Evolutionary conservation across 805 yeast species (phyloP), one percentile per base, ranked within the genome.

Genomic region (Candida patagonica): DNA sequence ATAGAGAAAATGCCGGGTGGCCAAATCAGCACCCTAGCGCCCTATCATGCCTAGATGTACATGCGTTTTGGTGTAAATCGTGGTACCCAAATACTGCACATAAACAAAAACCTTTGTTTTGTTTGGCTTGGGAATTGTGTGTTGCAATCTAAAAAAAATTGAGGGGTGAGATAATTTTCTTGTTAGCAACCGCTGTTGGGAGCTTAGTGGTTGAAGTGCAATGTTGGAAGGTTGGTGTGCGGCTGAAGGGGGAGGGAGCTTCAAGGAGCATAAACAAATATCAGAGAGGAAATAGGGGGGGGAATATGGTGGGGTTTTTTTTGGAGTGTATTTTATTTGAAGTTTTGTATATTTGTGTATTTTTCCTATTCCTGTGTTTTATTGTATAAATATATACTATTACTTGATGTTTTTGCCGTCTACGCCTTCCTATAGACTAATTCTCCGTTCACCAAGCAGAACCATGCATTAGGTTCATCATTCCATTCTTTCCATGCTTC

Each of bases 401-500:
- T n/a, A n/a, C n/a, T n/a, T n/a, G n/a, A n/a, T n/a, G n/a, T n/a
- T n/a, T n/a, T n/a, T n/a, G n/a, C n/a, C n/a, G n/a, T 24, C 16
- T 29, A 29, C 16, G 31, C 43, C 41, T 51, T 51, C 15, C 24
- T 17, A 35, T 45, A 50, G 12, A 51, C 35, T n/a, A 51, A 22
- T 27, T 51, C 53, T 2, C 48, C 54, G 30, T 45, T 44, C 10
- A 40, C 35, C 21, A 48, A 9, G 31, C 26, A 30, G 24, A 44
- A 40, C 31, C 39, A 35, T 12, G 51, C 51, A 35, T 47, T 47
- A 17, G 38, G 39, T 4, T 45, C 38, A 6, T 26, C 24, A 5
- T 42, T 44, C 52, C 52, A 51, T 4, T 36, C 41, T 10, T 16
- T 35, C 48, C 48, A 51, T 15, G 43, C 48, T 10, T 31, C 32